Conservation (phyloP, 495 filamentous ascomycete species). For the Lineolata rhizophorae region DNA sequence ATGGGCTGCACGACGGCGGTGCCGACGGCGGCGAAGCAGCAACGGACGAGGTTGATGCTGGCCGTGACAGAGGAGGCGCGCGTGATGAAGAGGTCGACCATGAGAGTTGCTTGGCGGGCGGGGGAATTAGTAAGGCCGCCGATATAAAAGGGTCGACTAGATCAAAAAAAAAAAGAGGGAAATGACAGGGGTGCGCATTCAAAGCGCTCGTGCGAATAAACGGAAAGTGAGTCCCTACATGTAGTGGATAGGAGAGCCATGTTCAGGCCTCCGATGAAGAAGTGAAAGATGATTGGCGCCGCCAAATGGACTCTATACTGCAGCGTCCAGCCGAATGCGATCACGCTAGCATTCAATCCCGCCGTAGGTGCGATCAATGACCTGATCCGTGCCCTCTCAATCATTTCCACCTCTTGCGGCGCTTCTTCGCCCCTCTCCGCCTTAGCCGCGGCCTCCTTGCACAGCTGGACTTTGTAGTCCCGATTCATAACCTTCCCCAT, state of each 20-base stretch:
- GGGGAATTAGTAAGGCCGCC: no score
- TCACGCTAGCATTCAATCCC: slow-evolving; percentile 15
- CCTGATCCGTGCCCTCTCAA: slow-evolving; percentile 21
- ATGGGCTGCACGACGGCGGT: slow-evolving; percentile 19
- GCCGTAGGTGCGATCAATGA: slow-evolving; percentile 13
- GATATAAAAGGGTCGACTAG: no score
- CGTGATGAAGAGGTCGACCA: slow-evolving; percentile 21
- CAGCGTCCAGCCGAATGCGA: slow-evolving; percentile 20
- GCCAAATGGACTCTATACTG: slow-evolving; percentile 4
- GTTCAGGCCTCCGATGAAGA: slow-evolving; percentile 22
- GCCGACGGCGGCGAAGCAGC: slow-evolving; percentile 19
- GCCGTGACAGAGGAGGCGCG: slow-evolving; percentile 19
- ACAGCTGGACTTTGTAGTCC: slow-evolving; percentile 20
- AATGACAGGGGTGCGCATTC: slow-evolving; percentile 20
- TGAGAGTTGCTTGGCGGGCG: no score
- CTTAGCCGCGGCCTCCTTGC: slow-evolving; percentile 7
- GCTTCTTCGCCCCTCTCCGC: slow-evolving; percentile 7
- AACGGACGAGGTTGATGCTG: slow-evolving; percentile 20
- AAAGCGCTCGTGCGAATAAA: no score
- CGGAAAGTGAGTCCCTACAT: no score
- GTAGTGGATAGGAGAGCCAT: no score
- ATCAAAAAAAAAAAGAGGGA: slow-evolving; percentile 19
- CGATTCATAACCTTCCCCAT: slow-evolving; percentile 24
- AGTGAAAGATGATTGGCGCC: slow-evolving; percentile 17
- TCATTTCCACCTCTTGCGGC: slow-evolving; percentile 4